Evolutionary conservation across 345 rosid genomes (phyloP), one percentile per base, ranked within the genome.

Genomic region (Populus tremula): DNA sequence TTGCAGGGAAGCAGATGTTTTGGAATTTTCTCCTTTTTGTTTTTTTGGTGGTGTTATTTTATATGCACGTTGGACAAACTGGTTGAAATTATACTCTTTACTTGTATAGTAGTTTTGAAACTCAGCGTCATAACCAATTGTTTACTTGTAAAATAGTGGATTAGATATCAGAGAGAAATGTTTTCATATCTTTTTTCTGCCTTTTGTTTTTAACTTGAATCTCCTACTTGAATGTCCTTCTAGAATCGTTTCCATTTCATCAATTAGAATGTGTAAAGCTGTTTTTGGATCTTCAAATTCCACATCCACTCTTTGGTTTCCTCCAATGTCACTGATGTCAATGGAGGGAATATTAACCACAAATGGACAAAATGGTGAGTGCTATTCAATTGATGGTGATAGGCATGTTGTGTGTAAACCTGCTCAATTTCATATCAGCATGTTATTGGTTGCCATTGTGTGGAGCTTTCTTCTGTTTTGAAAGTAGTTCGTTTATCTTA

Each of bases 81-180:
- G 56, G 45, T 59, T 73, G 21, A 39, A 16, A 2, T 14, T 56
- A 23, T 1, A 61, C 4, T 49, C 27, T 23, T 45, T 69, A 29
- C 65, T 14, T 73, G 67, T 56, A 72, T 6, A 36, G 25, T 72
- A 59, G 50, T 56, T 16, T 56, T n/a, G 9, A 23, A 61, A 56
- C 49, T 35, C n/a, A 5, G 31, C 12, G 49, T 14, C 18, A 43
- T 47, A 1, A 38, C 66, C 16, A 3, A 23, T 33, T 2, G 5
- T 56, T 54, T 56, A 45, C 76, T 56, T 72, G 76, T 59, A 72
- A 36, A 54, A 56, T n/a, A 59, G 13, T 56, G 75, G 66, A n/a
- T 33, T 35, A 36, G 23, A 35, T 8, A 36, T 54, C 63, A 33
- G 8, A 45, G 21, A n/a, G 14, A 49, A 18, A 59, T 17, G 33